Evolutionary conservation across 1,284 basidiomycete species (phyloP), one percentile per base, ranked within the genome.

Genomic region (Pyrrhoderma lamaoense): DNA sequence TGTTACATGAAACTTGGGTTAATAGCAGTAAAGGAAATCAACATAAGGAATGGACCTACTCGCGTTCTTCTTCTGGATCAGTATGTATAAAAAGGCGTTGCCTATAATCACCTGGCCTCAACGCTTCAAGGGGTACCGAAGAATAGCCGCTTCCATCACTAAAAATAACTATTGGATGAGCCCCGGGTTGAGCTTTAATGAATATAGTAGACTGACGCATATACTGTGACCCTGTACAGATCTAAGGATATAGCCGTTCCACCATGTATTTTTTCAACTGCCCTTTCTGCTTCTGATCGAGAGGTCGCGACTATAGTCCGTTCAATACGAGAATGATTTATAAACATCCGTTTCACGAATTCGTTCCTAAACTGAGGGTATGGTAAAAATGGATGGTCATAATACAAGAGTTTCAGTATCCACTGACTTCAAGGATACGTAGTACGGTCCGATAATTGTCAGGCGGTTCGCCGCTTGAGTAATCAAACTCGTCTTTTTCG

Each of bases 271-370:
- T 63, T 58, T 48, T 73, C 62, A 37, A 88, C 71, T 36, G 74
- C 63, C 0, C 69, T 56, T 53, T 90, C 78, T 1, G 76, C 89
- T 22, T 80, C 76, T 1, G 61, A 62, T 67, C 87, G 85, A 7
- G 67, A 77, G 1, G 61, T 61, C 0, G 85, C 80, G 9, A 98
- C 74, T 2, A 91, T 68, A 2, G 75, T 77, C 14, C 75, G 71
- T 65, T 99, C 95, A 50, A 97, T 89, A 39, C 67, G 68, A 18
- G 68, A 67, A 37, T 75, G 69, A 64, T 92, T 91, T 67, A 98
- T 85, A 36, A 99, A 67, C 47, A 94, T 75, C 45, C 93, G 89
- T 23, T 83, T 71, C 2, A 94, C 87, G 52, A 82, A 82, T 42
- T 77, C 76, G 58, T 95, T 73, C 13, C 79, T 74, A 58, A 95